phyloP scores from a whole-genome alignment of 192 early-diverging fungal species.

The Coemansia reversa region DNA sequence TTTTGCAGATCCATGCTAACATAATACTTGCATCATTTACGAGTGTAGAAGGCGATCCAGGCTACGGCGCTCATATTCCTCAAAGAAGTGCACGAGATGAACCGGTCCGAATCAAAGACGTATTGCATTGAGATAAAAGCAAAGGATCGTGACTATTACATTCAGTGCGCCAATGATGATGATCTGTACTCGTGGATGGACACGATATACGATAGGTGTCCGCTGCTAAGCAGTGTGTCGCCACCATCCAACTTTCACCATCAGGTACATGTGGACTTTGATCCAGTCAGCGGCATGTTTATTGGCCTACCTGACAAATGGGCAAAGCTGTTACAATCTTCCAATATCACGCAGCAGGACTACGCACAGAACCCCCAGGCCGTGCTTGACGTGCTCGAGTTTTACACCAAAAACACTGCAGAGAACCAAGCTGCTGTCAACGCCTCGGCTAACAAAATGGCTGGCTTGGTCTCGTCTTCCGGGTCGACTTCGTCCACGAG shows the following conservation, averaged over 20 bases:
- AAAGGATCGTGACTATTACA: conserved; percentile 90
- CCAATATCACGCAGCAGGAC: conserved; percentile 96
- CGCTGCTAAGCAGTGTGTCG: conserved; percentile 52
- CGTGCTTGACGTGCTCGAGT: conserved; percentile 95
- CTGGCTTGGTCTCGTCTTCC: conserved; percentile 49
- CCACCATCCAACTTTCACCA: conserved; percentile 60
- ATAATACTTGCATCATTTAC: background rate
- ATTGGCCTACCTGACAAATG: conserved; percentile 93
- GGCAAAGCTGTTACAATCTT: conserved; percentile 88
- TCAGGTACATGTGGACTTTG: conserved; percentile 60
- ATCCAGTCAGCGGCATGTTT: conserved; percentile 58
- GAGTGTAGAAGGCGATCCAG: conserved; percentile 58
- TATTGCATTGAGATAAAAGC: conserved; percentile 95
- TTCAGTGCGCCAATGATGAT: conserved; percentile 92
- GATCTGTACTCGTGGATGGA: conserved; percentile 99
- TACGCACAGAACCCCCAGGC: conserved; percentile 97
- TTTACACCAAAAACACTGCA: conserved; percentile 86
- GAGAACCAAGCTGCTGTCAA: conserved; percentile 44
- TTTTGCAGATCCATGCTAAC: background rate
- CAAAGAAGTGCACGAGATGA: conserved; percentile 86
- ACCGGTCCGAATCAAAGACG: conserved; percentile 83
- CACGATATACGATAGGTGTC: conserved; percentile 80
- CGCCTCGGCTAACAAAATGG: conserved; percentile 57
- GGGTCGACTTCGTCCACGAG: conserved; percentile 13
- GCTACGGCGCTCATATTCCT: conserved; percentile 86